Percentiles rank a stretch among this genome's conserved stretches.
phyloP scores from a whole-genome alignment of 2,329 filamentous ascomycete genomes.

The Coniochaeta sp. region DNA sequence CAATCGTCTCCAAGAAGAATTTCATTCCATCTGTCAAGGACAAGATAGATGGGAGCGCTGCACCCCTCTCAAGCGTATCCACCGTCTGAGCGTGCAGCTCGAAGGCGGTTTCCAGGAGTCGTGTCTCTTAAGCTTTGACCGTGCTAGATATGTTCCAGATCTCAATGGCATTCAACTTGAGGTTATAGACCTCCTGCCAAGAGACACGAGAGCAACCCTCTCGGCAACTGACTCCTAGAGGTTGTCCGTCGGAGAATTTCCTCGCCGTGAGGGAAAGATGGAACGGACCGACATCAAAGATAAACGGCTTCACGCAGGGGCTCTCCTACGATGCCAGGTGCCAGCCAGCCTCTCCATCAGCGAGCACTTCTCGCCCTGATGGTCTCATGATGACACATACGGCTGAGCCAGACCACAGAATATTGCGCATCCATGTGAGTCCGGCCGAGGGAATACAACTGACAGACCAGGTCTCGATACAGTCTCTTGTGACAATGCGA shows the following conservation, averaged over 20 bases:
- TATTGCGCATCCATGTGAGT: background rate
- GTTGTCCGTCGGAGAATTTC: background rate
- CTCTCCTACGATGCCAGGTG: background rate
- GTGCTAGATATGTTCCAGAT: background rate
- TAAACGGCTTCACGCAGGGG: background rate
- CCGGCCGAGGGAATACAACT: background rate
- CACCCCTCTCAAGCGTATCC: background rate
- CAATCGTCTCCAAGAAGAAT: background rate
- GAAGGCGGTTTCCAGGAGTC: background rate
- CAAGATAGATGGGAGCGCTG: background rate
- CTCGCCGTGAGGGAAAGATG: background rate
- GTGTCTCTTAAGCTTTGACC: background rate
- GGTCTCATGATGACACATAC: background rate
- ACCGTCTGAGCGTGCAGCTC: background rate
- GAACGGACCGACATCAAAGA: background rate
- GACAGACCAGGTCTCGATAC: background rate
- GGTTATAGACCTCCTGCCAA: background rate
- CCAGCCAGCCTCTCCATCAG: background rate
- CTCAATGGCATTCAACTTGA: background rate
- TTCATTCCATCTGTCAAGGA: background rate
- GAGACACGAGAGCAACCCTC: background rate
- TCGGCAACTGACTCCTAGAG: background rate
- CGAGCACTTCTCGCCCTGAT: background rate
- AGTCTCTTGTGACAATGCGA: background rate
- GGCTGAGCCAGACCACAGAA: background rate